Evolutionary conservation across 2,329 filamentous ascomycete genomes (phyloP).

Genomic region (Ciborinia camelliae): DNA sequence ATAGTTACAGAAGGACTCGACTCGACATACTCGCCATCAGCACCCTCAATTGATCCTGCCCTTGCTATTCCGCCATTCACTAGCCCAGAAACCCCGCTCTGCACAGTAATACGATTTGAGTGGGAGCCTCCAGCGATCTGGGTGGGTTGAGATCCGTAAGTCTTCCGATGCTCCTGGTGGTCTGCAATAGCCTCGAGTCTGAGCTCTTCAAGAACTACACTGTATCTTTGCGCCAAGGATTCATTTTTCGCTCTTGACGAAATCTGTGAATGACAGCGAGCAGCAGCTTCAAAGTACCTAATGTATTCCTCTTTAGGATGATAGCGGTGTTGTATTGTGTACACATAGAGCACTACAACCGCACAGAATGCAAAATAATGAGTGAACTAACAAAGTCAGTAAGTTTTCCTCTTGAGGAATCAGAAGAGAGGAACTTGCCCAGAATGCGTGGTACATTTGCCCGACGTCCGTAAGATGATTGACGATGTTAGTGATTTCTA

Average conservation of each 20-base stretch:
- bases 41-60: constrained; percentile 17
- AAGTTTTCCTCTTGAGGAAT: not conserved
- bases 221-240: constrained; percentile 44
- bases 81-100: not conserved
- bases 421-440: constrained; percentile 34
- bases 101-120: not conserved
- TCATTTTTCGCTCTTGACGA: constrained; percentile 39
- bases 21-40: constrained; percentile 1
- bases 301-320: constrained; percentile 34
- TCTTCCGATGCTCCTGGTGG: not conserved
- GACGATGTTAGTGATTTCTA: constrained; percentile 41
- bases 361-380: constrained; percentile 47
- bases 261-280: constrained; percentile 43
- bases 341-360: constrained; percentile 45
- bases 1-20: constrained; percentile 26
- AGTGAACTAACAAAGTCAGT: constrained; percentile 33
- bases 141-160: not conserved
- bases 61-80: constrained; percentile 3
- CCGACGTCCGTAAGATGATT: constrained; percentile 40
- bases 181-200: constrained; percentile 28
- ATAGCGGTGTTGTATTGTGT: constrained; percentile 42
- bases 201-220: constrained; percentile 43
- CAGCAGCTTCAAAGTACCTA: constrained; percentile 40
- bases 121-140: not conserved
- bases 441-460: constrained; percentile 43